phyloP scores from a whole-genome alignment of 768 basidiomycete genomes.

The Calocybe gangraenosa region DNA sequence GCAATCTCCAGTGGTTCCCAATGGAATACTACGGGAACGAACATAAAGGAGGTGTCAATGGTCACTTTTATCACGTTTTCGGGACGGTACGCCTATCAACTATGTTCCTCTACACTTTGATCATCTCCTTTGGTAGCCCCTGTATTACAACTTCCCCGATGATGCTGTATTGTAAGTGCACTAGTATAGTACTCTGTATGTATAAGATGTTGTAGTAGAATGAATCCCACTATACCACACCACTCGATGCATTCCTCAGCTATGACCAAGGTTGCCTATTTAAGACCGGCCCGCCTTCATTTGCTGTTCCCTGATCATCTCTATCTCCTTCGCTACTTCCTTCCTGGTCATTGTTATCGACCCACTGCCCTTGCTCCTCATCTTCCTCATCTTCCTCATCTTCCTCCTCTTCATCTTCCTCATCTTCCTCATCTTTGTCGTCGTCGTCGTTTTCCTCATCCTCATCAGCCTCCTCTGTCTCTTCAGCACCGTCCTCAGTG shows the following conservation, averaged over 20 bases:
- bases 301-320: conserved; percentile 10
- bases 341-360: conserved; percentile 17
- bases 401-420: conserved; percentile 26
- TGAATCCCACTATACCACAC: not conserved
- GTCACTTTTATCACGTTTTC: conserved; percentile 78
- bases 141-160: conserved; percentile 50
- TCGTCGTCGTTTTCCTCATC: conserved; percentile 27
- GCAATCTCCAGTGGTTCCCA: conserved; percentile 62
- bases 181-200: not conserved
- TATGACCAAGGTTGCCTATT: not conserved
- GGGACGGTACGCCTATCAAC: conserved; percentile 44
- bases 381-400: conserved; percentile 23
- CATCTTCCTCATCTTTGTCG: conserved; percentile 23
- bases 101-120: not conserved
- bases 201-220: conserved; percentile 3
- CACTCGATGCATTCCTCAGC: not conserved
- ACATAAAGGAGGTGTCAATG: conserved; percentile 53
- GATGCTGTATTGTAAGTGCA: conserved; percentile 32
- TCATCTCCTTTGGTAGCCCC: conserved; percentile 28
- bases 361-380: conserved; percentile 25
- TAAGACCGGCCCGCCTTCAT: not conserved
- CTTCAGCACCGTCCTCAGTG: conserved; percentile 25
- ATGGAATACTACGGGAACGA: conserved; percentile 61
- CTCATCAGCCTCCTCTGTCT: conserved; percentile 22
- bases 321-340: conserved; percentile 13